Evolutionary conservation across 345 rosid genomes (phyloP), one percentile per base, ranked within the genome.

Genomic region (Noccaea caerulescens): DNA sequence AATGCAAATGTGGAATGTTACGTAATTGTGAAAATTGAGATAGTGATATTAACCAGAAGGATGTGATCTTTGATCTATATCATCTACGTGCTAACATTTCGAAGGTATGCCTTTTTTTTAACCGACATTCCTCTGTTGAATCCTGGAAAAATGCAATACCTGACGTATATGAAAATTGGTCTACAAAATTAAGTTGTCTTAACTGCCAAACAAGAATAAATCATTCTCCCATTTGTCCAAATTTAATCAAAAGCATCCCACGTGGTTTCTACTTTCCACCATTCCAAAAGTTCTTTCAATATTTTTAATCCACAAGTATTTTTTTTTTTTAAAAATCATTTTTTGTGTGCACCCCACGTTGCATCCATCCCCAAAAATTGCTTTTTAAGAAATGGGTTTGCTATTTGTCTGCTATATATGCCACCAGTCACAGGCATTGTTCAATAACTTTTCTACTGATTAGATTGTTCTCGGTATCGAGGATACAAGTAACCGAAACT

Each of bases 231-330:
- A 30, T 64, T 72, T 46, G 50, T 64, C 65, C 70, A 50, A 71
- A 51, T 53, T 58, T 58, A 69, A 74, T 62, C 66, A 72, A 67
- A 69, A 46, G 79, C 86, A 82, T 46, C 76, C 84, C 88, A 82
- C 80, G 82, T 82, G 89, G 62, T 33, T 8, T 64, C 51, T 67
- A 70, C 80, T 79, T 80, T 69, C 74, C 72, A 59, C 60, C 64
- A 68, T 53, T 49, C 58, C 54, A 68, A 68, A 55, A 58, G 73
- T 36, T 52, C 14, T 52, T 9, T 60, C 69, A 61, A 16, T 6
- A 0, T 0, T 5, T 52, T 23, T 36, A 34, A 53, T 36, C 69
- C 58, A 75, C 73, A 68, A 60, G 36, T 50, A n/a, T n/a, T 33
- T 27, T 38, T 41, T 25, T 18, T 49, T 49, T 14, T 41, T n/a